These are phyloP conservation scores for Exophiala dermatitidis DNA, from an alignment of 2,329 filamentous ascomycete species.

Conservation along the genomic window DNA sequence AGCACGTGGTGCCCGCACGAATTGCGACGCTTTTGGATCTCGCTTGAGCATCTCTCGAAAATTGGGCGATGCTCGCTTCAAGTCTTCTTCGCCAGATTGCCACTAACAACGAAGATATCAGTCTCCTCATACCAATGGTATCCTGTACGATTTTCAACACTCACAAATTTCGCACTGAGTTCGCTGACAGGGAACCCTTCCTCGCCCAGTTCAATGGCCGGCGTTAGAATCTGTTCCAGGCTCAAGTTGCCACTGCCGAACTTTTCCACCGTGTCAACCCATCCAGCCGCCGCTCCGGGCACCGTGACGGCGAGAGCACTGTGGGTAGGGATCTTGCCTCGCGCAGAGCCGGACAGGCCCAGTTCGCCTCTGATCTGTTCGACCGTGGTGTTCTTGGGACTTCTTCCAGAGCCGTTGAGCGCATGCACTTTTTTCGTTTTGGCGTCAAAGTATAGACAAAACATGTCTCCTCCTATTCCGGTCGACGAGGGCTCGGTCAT, in stretches of 20 bases:
- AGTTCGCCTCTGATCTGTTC: conserved; percentile 64
- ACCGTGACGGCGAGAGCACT: conserved; percentile 79
- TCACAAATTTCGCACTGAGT: conserved; percentile 60
- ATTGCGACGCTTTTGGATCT: conserved; percentile 59
- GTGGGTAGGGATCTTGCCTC: conserved; percentile 54
- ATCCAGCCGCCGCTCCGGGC: conserved; percentile 85
- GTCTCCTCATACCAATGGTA: not conserved
- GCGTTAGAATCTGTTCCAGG: conserved; percentile 68
- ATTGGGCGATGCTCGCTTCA: conserved; percentile 75
- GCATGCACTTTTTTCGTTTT: conserved; percentile 73
- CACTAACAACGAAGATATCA: conserved; percentile 50
- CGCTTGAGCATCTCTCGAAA: conserved; percentile 78
- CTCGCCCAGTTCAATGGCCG: conserved; percentile 79
- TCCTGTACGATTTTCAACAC: conserved; percentile 31
- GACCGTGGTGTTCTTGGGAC: conserved; percentile 61
- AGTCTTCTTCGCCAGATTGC: conserved; percentile 54
- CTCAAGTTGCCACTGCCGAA: conserved; percentile 83
- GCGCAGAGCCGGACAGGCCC: conserved; percentile 46
- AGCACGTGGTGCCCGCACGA: conserved; percentile 64
- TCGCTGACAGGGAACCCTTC: conserved; percentile 86
- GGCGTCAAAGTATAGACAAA: conserved; percentile 86
- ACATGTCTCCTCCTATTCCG: conserved; percentile 95
- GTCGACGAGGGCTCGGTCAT: conserved; percentile 89
- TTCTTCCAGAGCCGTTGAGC: conserved; percentile 87
- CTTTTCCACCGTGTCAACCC: conserved; percentile 78